Percentiles rank a stretch among this genome's conserved stretches.
These are phyloP conservation scores for Anacardium occidentale DNA, from an alignment of 345 rosid genomes.

Conservation along the genomic window DNA sequence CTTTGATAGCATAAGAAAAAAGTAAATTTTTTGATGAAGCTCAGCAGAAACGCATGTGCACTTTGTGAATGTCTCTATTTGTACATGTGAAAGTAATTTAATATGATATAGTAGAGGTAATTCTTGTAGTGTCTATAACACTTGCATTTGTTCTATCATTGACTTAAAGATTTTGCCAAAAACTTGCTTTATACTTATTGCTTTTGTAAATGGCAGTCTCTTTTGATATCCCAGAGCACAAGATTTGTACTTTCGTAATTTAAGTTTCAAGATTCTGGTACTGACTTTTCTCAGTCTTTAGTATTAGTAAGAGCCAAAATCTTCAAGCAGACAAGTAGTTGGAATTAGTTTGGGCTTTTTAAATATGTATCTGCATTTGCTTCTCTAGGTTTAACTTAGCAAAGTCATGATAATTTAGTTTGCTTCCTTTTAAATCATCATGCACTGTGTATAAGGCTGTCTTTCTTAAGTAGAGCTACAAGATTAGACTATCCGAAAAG, in stretches of 20 bases:
- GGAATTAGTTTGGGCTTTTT: neutral
- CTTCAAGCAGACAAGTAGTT: neutral
- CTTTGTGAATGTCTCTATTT: neutral
- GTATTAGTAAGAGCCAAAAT: neutral
- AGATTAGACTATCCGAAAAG: neutral
- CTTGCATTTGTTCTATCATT: neutral
- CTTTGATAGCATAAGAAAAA: neutral
- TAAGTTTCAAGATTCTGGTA: neutral
- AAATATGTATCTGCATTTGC: neutral
- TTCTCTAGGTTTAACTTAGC: neutral
- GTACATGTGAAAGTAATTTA: neutral
- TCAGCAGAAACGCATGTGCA: neutral
- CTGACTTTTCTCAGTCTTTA: neutral
- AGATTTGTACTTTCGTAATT: neutral
- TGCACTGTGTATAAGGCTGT: neutral
- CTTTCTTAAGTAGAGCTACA: neutral
- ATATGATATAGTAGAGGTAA: neutral
- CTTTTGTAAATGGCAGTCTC: neutral
- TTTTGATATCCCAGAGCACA: neutral
- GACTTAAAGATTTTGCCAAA: neutral
- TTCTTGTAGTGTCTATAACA: neutral
- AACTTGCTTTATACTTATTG: neutral
- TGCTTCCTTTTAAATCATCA: neutral
- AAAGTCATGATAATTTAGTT: neutral
- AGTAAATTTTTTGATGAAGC: neutral